These are phyloP conservation scores for Russula olivacea DNA, from an alignment of 768 basidiomycete species.

Conservation along the genomic window DNA sequence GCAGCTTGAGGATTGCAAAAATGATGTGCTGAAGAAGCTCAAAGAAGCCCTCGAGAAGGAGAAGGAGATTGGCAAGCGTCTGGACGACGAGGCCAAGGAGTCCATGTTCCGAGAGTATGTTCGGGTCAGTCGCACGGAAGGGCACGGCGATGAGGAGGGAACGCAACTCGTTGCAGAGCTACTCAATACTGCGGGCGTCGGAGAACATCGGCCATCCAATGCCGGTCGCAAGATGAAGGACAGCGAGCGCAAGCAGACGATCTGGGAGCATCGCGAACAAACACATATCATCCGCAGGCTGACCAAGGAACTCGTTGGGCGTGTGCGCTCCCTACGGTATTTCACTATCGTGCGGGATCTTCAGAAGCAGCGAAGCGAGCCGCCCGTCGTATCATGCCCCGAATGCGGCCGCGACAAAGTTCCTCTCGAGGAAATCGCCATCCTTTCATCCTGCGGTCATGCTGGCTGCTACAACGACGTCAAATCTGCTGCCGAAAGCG, in stretches of 20 bases:
- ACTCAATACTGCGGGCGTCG: slow-evolving; percentile 54
- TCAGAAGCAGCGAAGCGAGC: slow-evolving; percentile 63
- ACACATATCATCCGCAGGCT: slow-evolving; percentile 80
- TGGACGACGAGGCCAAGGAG: slow-evolving; percentile 41
- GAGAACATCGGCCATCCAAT: slow-evolving; percentile 27
- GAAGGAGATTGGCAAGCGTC: slow-evolving; percentile 50
- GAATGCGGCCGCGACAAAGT: slow-evolving; percentile 50
- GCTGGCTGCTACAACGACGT: slow-evolving; percentile 78
- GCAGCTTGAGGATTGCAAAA: slow-evolving; percentile 75
- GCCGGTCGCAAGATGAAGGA: slow-evolving; percentile 41
- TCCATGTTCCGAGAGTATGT: slow-evolving; percentile 78
- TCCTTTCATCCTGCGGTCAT: slow-evolving; percentile 90
- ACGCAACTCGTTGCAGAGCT: slow-evolving; percentile 53
- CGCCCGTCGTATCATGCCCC: slow-evolving; percentile 57
- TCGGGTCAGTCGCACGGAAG: slow-evolving; percentile 59
- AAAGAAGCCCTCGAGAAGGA: slow-evolving; percentile 62
- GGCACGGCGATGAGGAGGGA: slow-evolving; percentile 76
- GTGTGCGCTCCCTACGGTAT: slow-evolving; percentile 85
- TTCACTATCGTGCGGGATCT: slow-evolving; percentile 88
- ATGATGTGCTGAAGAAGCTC: slow-evolving; percentile 63
- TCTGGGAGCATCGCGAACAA: slow-evolving; percentile 82
- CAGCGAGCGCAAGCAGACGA: slow-evolving; percentile 54
- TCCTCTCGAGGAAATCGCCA: slow-evolving; percentile 64
- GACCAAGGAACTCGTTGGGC: slow-evolving; percentile 83
- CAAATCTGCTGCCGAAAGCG: slow-evolving; percentile 59